Evolutionary conservation across 225 moss, liverwort and hornwort genomes (phyloP).

Genomic region (Ulota crispa): DNA sequence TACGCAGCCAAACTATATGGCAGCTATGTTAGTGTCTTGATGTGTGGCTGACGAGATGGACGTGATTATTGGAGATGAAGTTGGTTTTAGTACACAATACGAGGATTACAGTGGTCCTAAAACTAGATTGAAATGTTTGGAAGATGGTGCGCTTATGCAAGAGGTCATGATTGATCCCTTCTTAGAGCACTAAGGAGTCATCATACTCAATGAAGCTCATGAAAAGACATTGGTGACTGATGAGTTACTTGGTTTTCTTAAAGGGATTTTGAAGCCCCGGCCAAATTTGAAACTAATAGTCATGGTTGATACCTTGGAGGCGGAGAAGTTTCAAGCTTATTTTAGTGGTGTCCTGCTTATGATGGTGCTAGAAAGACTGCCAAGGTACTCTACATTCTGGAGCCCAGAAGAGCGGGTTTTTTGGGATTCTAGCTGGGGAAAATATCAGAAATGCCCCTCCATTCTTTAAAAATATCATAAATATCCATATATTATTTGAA

Average conservation of each 20-base stretch:
- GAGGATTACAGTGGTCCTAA: conserved; percentile 97
- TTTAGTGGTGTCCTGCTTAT: too few species aligned
- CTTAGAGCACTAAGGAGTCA: conserved; percentile 88
- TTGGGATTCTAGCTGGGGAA: too few species aligned
- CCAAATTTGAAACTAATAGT: conserved; percentile 95
- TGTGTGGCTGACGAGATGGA: too few species aligned
- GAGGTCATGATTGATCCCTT: conserved; percentile 99
- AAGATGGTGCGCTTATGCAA: conserved; percentile 93
- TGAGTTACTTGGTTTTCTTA: conserved; percentile 83
- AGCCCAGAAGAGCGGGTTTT: conserved; percentile 90
- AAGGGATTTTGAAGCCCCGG: conserved; percentile 87
- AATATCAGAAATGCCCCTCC: too few species aligned
- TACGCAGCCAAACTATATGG: too few species aligned
- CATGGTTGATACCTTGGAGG: conserved; percentile 18
- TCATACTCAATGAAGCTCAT: conserved; percentile 93
- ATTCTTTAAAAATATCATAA: too few species aligned
- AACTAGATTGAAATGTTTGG: conserved; percentile 85
- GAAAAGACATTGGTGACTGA: conserved; percentile 92
- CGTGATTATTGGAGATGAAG: too few species aligned
- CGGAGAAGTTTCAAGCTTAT: too few species aligned
- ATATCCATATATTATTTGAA: too few species aligned
- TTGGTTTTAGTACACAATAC: conserved; percentile 22
- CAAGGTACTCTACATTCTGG: conserved; percentile 83
- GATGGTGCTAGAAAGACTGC: too few species aligned
- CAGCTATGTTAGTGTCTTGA: too few species aligned